phyloP scores from a whole-genome alignment of 1,284 basidiomycete species.

The Irpex lacteus region DNA sequence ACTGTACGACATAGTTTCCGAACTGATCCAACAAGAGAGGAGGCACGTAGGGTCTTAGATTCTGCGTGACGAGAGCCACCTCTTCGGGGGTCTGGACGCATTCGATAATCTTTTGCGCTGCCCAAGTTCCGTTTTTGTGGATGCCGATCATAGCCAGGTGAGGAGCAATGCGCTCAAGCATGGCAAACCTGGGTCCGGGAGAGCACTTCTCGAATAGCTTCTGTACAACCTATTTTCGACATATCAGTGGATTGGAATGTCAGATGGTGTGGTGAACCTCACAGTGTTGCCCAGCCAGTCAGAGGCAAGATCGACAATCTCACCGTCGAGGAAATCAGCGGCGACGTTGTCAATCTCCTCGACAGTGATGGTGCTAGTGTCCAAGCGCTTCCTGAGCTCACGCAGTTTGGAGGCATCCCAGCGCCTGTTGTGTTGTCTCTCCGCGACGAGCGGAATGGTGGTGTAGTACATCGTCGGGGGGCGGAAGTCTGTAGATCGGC shows the following conservation, averaged over 20 bases:
- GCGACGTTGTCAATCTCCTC: constrained; percentile 92
- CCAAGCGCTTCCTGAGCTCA: constrained; percentile 90
- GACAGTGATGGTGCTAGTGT: constrained; percentile 76
- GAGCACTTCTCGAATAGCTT: constrained; percentile 95
- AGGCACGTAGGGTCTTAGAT: constrained; percentile 89
- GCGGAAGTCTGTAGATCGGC: constrained; percentile 60
- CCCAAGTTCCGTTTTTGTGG: constrained; percentile 99
- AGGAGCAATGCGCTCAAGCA: constrained; percentile 93
- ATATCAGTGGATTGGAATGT: constrained; percentile 7
- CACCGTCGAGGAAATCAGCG: constrained; percentile 85
- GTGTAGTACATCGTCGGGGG: constrained; percentile 93
- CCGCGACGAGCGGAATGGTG: constrained; percentile 82
- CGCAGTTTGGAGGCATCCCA: constrained; percentile 95
- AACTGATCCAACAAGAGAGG: constrained; percentile 94
- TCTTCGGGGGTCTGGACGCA: constrained; percentile 91
- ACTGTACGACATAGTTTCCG: constrained; percentile 98
- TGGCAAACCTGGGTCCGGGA: constrained; percentile 71
- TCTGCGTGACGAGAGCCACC: constrained; percentile 78
- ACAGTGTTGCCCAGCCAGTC: constrained; percentile 99
- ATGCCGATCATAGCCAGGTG: constrained; percentile 97
- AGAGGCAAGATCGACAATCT: constrained; percentile 92
- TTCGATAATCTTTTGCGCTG: constrained; percentile 98
- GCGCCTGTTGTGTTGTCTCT: constrained; percentile 80
- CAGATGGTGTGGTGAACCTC: constrained; percentile 26
- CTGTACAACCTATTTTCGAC: constrained; percentile 72